Evolutionary conservation across 1,284 basidiomycete genomes (phyloP).

Genomic region (Takashimella tepidaria): DNA sequence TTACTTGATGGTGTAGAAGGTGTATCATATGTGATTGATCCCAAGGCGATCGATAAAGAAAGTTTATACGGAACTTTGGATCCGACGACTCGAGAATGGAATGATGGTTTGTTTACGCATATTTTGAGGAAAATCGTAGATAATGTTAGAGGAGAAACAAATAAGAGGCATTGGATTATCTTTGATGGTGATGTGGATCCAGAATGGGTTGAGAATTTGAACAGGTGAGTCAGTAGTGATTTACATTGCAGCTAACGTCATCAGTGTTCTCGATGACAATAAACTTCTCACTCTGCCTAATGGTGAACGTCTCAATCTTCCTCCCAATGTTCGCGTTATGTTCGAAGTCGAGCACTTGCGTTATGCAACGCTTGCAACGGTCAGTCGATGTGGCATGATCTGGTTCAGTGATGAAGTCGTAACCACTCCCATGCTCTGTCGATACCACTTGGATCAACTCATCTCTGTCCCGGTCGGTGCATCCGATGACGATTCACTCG

Average conservation of each 20-base stretch:
- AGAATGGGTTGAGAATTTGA: constrained; percentile 99
- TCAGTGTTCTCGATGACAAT: constrained; percentile 96
- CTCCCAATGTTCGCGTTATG: constrained; percentile 97
- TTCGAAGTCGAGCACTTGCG: constrained; percentile 98
- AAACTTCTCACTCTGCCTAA: constrained; percentile 96
- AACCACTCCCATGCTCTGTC: constrained; percentile 84
- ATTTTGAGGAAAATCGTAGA: constrained; percentile 97
- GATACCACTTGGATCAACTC: constrained; percentile 77
- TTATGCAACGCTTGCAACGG: constrained; percentile 95
- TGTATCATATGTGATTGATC: constrained; percentile 94
- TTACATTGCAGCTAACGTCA: background rate
- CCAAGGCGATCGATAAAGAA: constrained; percentile 98
- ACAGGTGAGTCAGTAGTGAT: constrained; percentile 60
- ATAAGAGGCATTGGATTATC: constrained; percentile 98
- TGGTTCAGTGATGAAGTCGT: constrained; percentile 99
- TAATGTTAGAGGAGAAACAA: constrained; percentile 94
- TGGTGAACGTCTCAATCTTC: constrained; percentile 95
- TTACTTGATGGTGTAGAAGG: constrained; percentile 88
- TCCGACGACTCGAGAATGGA: constrained; percentile 97
- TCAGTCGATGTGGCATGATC: constrained; percentile 99
- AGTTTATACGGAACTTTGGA: constrained; percentile 96
- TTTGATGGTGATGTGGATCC: constrained; percentile 99
- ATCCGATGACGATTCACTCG: constrained; percentile 75
- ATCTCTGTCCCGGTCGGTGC: constrained; percentile 75
- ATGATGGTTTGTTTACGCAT: constrained; percentile 97